phyloP scores from a whole-genome alignment of 2,329 filamentous ascomycete species.

The Rhynchosporium graminicola region DNA sequence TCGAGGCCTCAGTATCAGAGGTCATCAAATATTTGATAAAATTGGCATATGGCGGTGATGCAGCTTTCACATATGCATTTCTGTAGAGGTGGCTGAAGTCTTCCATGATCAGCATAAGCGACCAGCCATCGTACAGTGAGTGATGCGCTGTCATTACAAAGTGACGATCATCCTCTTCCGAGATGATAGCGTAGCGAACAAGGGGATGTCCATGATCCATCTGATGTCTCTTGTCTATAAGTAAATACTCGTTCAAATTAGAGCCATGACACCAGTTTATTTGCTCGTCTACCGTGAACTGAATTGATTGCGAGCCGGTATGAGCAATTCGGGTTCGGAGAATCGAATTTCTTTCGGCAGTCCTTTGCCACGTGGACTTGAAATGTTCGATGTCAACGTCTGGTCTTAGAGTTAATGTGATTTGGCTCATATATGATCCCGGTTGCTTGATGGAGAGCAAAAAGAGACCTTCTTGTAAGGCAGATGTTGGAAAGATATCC shows the following conservation, averaged over 20 bases:
- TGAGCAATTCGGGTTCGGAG: constrained; percentile 8
- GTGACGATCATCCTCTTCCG: not conserved
- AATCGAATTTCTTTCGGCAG: not conserved
- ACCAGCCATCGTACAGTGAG: constrained; percentile 17
- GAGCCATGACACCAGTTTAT: not conserved
- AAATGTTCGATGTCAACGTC: constrained; percentile 12
- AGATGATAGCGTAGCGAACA: constrained; percentile 12
- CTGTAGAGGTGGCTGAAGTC: constrained; percentile 24
- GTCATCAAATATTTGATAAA: constrained; percentile 10
- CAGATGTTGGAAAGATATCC: constrained; percentile 10
- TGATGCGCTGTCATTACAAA: constrained; percentile 18
- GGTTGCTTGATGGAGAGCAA: constrained; percentile 10
- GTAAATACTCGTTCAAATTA: not conserved
- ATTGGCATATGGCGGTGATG: constrained; percentile 28
- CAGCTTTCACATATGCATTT: not conserved
- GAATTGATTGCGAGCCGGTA: not conserved
- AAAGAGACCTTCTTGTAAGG: constrained; percentile 10
- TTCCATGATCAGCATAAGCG: constrained; percentile 36
- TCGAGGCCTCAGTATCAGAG: not conserved
- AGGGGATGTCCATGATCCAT: constrained; percentile 8
- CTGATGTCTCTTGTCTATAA: not conserved
- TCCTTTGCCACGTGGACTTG: constrained; percentile 7
- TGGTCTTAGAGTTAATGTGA: not conserved
- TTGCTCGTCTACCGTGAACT: constrained; percentile 5
- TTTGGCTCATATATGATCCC: constrained; percentile 8